Base-by-base conservation (phyloP, 2,329 filamentous ascomycete genomes). In the Acephala macrosclerotiorum region DNA sequence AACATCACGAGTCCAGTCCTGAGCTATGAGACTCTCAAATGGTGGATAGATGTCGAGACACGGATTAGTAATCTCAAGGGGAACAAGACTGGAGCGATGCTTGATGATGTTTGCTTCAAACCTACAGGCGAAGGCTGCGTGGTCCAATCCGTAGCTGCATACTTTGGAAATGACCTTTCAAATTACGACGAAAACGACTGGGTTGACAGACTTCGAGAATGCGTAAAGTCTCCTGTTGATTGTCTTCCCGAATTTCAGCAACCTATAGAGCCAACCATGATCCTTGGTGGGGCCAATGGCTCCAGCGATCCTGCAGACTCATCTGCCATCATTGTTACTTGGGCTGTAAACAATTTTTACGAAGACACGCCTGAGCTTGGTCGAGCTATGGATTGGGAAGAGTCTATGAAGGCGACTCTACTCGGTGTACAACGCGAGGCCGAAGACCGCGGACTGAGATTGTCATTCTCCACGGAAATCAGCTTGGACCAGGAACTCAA, bases 401-500 rank as follows among this genome's bases (percentile, higher is more conserved):
- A 89, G 68, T 89, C 89, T 22, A 83, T 98, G 63, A 93, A 91
- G 74, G 82, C 88, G 63, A 85, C 91, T 9, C 83, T 99, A 11
- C 82, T 94, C 22, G 85, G 88, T n/a, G 88, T 94, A 1, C 93
- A 97, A 77, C 81, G 86, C 16, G 94, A 99, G 79, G 96, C 96
- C 8, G 79, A 79, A 3, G 84, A 90, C 22, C 89, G 92, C 57
- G 94, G 94, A 0, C 85, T 99, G 11, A 87, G 96, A 22, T 81
- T 99, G 40, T 98, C 94, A 8, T 99, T 98, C 84, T 97, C 89
- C 58, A 97, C 96, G 0, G 96, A 99, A 80, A 92, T 95, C 78
- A 97, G 94, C 78, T 82, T 99, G 67, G 95, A 98, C 77, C 87
- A 97, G 76, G 96, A 99, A 76, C 84, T 99, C 65, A 99, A 97